Base-by-base conservation (phyloP, 202 grass and related monocot species). In the Carex arenaria region DNA sequence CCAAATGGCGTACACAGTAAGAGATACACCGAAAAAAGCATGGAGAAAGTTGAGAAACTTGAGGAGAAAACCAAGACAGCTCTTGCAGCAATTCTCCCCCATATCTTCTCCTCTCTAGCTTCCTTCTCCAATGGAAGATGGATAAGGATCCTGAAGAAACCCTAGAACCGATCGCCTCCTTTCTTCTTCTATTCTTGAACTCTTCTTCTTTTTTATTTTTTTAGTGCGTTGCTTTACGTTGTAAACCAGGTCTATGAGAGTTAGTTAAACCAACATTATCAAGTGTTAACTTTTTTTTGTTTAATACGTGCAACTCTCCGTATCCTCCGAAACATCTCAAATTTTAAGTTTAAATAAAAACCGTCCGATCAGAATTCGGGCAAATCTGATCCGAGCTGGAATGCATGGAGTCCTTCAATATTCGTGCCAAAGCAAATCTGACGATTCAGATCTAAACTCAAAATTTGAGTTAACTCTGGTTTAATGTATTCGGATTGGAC, bases 21-120 rank as follows among this genome's bases (percentile, higher is more conserved):
- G 67, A 47, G 85, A 93, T 85, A 90, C 75, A 34, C 88, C 88
- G 63, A 86, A 86, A 69, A 92, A 93, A 72, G 91, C 88, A 81
- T 92, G 94, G 14, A 90, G 90, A 88, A 94, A 94, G 65, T 88
- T 86, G 75, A 92, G 89, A 40, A 97, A 62, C 84, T 94, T 93
- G 69, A 94, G 90, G 31, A 91, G 83, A 82, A 94, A 97, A 1
- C 68, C 83, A 2, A 94, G 65, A 76, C 69, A 94, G 75, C 88
- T 81, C 43, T 82, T 42, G 7, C 64, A 82, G 54, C 85, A 85
- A 14, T 80, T 64, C 18, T 14, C 57, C 26, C 74, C 5, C 83
- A 85, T 84, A n/a, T 56, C 38, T 20, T 56, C 70, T 54, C 40
- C 59, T 30, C 56, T 65, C 14, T 51, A 26, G 19, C 38, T 30